phyloP scores from a whole-genome alignment of 345 rosid species.

The Excoecaria cochinchinensis region DNA sequence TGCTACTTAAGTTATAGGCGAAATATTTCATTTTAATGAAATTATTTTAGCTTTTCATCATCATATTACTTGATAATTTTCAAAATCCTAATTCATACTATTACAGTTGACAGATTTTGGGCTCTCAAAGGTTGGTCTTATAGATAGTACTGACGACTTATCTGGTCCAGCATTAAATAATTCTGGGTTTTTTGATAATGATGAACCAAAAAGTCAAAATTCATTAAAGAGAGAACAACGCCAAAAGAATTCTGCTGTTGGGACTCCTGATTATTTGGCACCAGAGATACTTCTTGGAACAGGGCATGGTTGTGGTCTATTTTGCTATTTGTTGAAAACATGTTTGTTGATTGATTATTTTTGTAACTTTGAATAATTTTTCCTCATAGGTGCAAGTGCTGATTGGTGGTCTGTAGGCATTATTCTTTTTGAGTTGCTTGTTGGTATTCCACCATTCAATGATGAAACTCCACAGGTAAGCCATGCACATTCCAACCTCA shows the following conservation, averaged over 20 bases:
- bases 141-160: constrained; percentile 96
- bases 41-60: no score
- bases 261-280: constrained; percentile 99
- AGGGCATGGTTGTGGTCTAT: constrained; percentile 74
- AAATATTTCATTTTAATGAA: no score
- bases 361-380: neutral
- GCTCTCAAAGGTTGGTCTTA: constrained; percentile 94
- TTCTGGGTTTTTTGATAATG: constrained; percentile 9
- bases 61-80: no score
- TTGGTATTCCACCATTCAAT: constrained; percentile 98
- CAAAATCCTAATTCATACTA: no score
- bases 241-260: constrained; percentile 97
- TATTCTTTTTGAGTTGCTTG: constrained; percentile 85
- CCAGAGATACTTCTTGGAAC: constrained; percentile 99
- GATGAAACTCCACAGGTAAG: constrained; percentile 88
- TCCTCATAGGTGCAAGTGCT: constrained; percentile 49
- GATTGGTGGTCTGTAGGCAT: constrained; percentile 99
- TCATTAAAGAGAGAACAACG: constrained; percentile 65
- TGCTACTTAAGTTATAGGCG: no score
- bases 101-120: constrained; percentile 84
- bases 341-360: neutral
- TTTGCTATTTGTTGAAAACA: constrained; percentile 22
- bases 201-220: constrained; percentile 56
- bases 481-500: neutral
- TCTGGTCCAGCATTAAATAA: constrained; percentile 66